Conservation (phyloP, 345 rosid species). For the Ceriops decandra region DNA sequence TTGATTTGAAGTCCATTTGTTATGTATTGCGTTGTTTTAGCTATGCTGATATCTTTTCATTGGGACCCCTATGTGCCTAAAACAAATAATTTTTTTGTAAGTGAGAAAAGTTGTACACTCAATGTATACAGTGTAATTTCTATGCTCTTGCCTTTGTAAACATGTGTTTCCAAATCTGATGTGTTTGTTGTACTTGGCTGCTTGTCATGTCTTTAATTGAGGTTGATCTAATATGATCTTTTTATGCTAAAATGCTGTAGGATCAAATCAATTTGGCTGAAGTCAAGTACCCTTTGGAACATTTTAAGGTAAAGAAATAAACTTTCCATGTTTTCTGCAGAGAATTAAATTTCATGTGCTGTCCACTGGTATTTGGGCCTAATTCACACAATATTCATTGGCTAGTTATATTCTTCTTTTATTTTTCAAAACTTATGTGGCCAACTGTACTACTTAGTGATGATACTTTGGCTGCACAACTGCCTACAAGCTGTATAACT, state of each 20-base stretch:
- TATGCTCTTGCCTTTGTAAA: background rate
- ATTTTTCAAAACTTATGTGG: background rate
- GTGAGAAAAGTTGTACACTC: no score
- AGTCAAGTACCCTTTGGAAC: slow-evolving; percentile 76
- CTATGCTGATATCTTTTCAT: no score
- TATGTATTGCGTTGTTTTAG: no score
- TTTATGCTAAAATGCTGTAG: slow-evolving; percentile 33
- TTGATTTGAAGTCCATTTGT: no score
- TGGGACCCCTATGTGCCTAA: no score
- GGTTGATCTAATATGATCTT: background rate
- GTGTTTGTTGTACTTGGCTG: no score
- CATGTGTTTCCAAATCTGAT: no score
- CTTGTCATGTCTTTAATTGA: background rate
- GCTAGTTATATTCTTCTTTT: background rate
- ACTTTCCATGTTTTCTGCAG: background rate
- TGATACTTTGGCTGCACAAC: no score
- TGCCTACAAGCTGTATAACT: no score
- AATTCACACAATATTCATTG: background rate
- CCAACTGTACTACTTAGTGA: no score
- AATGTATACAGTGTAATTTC: background rate
- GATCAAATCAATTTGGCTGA: slow-evolving; percentile 92
- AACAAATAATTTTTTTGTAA: no score
- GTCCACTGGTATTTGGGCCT: slow-evolving; percentile 1
- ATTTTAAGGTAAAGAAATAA: slow-evolving; percentile 60
- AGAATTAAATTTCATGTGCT: background rate